Base-by-base conservation (phyloP, 1,284 basidiomycete species). In the Abortiporus biennis region DNA sequence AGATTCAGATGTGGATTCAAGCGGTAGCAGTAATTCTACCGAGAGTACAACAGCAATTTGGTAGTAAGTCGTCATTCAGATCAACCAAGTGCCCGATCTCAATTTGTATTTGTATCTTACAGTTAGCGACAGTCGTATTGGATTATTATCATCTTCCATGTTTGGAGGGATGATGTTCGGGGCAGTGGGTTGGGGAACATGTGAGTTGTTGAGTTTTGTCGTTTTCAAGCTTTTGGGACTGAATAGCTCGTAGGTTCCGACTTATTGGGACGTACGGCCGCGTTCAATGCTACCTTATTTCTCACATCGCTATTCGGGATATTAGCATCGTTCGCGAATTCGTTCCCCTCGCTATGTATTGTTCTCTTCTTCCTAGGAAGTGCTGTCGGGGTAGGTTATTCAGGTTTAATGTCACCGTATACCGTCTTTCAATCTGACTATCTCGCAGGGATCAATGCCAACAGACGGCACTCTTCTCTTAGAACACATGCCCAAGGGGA, bases 151-250 rank as follows among this genome's bases (percentile, higher is more conserved):
- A 0, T 85, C 87, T 2, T 79, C 81, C 6, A 85, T 90, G 74
- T 91, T 92, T 61, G 81, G 78, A 5, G 90, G 95, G 31, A 98
- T 98, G 95, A 96, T 96, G 91, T 62, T 97, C 44, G 94, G 94
- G 3, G 92, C 92, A 0, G 67, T 95, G 8, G 88, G 86, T 2
- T 96, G 92, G 92, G 92, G 92, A 39, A 84, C 87, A 21, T 86
- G 87, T 85, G 50, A 43, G 78, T 68, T 13, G 6, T 17, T 25
- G 15, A 23, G 37, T 38, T 25, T 11, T 27, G 12, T 34, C 23
- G 16, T 54, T 9, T 47, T 32, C 25, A 12, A 24, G 19, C 3
- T 13, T 13, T 9, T 11, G 38, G 23, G 37, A 23, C 8, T 36
- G 15, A 21, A n/a, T 24, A 25, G 5, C 21, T 3, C 22, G 6